These are phyloP conservation scores for Leccinum huronense DNA, from an alignment of 1,284 basidiomycete genomes.

Conservation along the genomic window DNA sequence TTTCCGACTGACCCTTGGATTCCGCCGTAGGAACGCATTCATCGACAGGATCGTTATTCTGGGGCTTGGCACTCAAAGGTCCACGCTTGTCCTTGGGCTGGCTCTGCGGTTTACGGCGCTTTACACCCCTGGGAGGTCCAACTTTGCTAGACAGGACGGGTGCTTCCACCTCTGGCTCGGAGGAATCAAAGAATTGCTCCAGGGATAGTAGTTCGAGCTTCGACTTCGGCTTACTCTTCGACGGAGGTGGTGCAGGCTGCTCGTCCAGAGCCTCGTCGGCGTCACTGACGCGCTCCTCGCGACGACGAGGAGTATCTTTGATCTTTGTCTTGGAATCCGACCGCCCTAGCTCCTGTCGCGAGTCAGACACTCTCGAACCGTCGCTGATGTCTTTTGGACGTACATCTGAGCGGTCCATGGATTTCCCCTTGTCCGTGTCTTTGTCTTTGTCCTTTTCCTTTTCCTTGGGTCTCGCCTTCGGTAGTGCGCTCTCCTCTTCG, in stretches of 20 bases:
- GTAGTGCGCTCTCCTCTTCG: conserved; percentile 3
- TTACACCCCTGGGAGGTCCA: conserved; percentile 31
- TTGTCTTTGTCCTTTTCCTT: neutral
- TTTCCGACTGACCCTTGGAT: neutral
- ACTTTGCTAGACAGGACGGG: conserved; percentile 17
- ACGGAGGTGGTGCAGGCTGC: conserved; percentile 5
- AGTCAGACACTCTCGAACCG: neutral
- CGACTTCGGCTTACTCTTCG: conserved; percentile 1
- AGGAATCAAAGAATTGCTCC: neutral
- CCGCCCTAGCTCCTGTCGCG: neutral
- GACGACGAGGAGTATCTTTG: conserved; percentile 4
- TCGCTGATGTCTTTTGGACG: neutral
- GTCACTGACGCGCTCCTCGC: neutral
- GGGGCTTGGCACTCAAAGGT: conserved; percentile 4
- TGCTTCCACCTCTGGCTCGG: conserved; percentile 8
- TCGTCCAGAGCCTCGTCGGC: conserved; percentile 4
- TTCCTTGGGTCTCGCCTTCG: conserved; percentile 5
- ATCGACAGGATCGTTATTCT: neutral
- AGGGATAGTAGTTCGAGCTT: neutral
- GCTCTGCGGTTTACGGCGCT: conserved; percentile 10
- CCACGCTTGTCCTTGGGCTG: neutral
- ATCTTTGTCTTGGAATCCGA: conserved; percentile 1
- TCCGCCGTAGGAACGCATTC: neutral
- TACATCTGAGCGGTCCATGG: neutral
- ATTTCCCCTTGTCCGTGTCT: conserved; percentile 2